phyloP scores from a whole-genome alignment of 1,284 basidiomycete species.

The Cryptococcus sp. region DNA sequence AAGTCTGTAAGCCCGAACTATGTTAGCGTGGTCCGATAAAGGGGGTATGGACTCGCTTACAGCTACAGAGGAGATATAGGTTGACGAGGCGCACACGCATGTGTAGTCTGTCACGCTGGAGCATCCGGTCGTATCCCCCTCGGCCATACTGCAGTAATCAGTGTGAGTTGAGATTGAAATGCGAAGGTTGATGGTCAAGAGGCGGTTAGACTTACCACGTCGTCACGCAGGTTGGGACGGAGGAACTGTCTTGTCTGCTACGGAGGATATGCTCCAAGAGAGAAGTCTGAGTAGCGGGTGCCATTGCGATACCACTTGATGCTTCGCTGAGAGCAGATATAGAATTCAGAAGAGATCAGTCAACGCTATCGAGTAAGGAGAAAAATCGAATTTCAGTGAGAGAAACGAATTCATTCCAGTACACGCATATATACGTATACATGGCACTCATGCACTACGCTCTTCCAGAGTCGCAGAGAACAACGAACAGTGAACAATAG shows the following conservation, averaged over 20 bases:
- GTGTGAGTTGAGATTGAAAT: neutral
- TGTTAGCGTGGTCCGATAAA: neutral
- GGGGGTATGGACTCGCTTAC: slow-evolving; percentile 14
- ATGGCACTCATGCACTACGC: too few relatives aligned
- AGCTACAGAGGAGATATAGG: slow-evolving; percentile 22
- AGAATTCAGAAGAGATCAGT: too few relatives aligned
- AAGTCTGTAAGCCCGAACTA: slow-evolving; percentile 4
- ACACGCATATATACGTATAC: too few relatives aligned
- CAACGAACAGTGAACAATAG: too few relatives aligned
- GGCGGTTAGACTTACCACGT: slow-evolving; percentile 12
- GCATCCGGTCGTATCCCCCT: slow-evolving; percentile 20
- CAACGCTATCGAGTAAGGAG: too few relatives aligned
- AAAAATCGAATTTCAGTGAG: too few relatives aligned
- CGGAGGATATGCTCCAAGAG: neutral
- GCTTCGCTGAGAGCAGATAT: too few relatives aligned
- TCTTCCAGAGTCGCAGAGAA: too few relatives aligned
- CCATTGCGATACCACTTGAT: neutral
- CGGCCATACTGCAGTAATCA: slow-evolving; percentile 17
- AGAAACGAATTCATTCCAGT: too few relatives aligned
- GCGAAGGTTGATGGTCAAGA: neutral
- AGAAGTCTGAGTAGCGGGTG: neutral
- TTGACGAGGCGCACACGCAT: slow-evolving; percentile 24
- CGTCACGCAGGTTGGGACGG: slow-evolving; percentile 12
- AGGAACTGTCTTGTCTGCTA: neutral
- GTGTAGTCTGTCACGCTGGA: slow-evolving; percentile 16